Evolutionary conservation across 441 rosid species (phyloP).

Genomic region (Erysimum cheiri): DNA sequence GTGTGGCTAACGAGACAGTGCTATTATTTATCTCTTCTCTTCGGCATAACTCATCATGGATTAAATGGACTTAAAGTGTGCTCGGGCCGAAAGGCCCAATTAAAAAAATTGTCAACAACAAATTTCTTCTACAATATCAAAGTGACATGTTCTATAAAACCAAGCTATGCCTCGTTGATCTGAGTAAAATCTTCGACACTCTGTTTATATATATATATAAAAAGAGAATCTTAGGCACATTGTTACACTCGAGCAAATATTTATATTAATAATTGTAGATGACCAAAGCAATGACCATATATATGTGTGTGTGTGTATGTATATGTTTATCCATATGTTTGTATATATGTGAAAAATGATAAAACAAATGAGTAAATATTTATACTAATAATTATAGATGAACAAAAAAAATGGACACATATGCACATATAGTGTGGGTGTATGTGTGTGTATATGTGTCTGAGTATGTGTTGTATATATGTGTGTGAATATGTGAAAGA

Average conservation of each 20-base stretch:
- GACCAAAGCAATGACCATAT: background rate
- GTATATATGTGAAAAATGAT: too few relatives aligned
- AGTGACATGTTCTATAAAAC: background rate
- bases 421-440: background rate
- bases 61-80: background rate
- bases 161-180: background rate
- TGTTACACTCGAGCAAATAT: background rate
- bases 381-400: background rate
- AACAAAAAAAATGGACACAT: background rate
- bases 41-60: background rate
- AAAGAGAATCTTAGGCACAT: too few relatives aligned
- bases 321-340: too few relatives aligned
- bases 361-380: too few relatives aligned
- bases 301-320: too few relatives aligned
- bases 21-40: too few relatives aligned
- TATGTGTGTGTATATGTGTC: too few relatives aligned
- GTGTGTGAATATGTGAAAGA: conserved; percentile 2
- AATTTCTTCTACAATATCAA: too few relatives aligned
- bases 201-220: too few relatives aligned
- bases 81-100: background rate
- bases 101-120: background rate
- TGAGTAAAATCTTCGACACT: background rate
- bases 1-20: too few relatives aligned
- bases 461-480: background rate
- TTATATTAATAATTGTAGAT: background rate